phyloP scores from a whole-genome alignment of 495 filamentous ascomycete genomes.

The Penicillium bovifimosum region DNA sequence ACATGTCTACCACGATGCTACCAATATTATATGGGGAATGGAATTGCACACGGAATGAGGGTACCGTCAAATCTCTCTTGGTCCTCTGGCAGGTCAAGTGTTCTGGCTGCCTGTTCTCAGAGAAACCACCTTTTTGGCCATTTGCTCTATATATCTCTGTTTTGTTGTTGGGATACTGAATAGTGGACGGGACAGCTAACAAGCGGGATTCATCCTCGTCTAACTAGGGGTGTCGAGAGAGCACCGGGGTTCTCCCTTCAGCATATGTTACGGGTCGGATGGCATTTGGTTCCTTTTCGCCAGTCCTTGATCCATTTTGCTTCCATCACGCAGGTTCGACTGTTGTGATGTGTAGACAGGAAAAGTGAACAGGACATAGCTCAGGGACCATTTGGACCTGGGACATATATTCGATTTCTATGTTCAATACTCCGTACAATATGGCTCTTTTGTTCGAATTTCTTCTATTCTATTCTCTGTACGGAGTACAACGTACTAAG shows the following conservation, averaged over 20 bases:
- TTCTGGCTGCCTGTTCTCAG: slow-evolving; percentile 5
- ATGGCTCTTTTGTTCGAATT: slow-evolving; percentile 13
- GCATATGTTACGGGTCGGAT: slow-evolving; percentile 27
- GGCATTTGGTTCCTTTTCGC: slow-evolving; percentile 36
- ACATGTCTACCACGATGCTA: slow-evolving; percentile 26
- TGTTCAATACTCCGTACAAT: slow-evolving; percentile 20
- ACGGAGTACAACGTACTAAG: background rate
- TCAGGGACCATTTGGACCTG: slow-evolving; percentile 15
- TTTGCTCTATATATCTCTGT: slow-evolving; percentile 1
- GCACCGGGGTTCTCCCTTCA: slow-evolving; percentile 4
- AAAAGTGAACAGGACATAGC: slow-evolving; percentile 29
- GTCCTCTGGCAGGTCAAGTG: background rate
- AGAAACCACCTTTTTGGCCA: slow-evolving; percentile 2
- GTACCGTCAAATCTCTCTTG: background rate
- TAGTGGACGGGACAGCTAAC: slow-evolving; percentile 2
- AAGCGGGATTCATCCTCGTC: slow-evolving; percentile 8
- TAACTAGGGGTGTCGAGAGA: background rate
- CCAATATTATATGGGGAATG: slow-evolving; percentile 28
- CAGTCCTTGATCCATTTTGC: slow-evolving; percentile 22
- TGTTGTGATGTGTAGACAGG: slow-evolving; percentile 25
- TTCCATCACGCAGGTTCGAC: slow-evolving; percentile 17
- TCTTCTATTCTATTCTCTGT: background rate
- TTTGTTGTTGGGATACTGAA: slow-evolving; percentile 4
- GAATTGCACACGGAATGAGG: slow-evolving; percentile 4
- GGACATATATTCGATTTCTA: slow-evolving; percentile 19